Percentiles rank a stretch among this genome's conserved stretches.
phyloP scores from a whole-genome alignment of 2,329 filamentous ascomycete genomes.

The Aureobasidium leucospermi region DNA sequence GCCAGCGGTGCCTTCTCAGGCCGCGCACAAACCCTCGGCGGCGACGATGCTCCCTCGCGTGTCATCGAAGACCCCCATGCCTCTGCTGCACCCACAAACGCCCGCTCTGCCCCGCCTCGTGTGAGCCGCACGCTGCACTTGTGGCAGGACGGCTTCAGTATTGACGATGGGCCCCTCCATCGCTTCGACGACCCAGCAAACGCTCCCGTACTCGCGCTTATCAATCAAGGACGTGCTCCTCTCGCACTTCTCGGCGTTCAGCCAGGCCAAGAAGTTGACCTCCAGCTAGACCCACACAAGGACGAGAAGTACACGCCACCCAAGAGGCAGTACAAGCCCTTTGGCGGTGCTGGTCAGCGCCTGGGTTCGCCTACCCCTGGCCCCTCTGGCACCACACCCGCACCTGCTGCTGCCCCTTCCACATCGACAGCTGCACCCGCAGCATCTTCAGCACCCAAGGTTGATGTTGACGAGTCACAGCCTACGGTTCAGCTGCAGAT shows the following conservation, averaged over 20 bases:
- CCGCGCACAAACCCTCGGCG: slow-evolving; percentile 67
- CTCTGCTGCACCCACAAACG: slow-evolving; percentile 31
- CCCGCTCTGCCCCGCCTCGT: slow-evolving; percentile 27
- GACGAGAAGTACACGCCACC: slow-evolving; percentile 65
- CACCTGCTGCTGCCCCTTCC: slow-evolving; percentile 24
- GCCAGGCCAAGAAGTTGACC: slow-evolving; percentile 67
- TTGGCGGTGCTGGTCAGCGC: slow-evolving; percentile 62
- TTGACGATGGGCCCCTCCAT: slow-evolving; percentile 71
- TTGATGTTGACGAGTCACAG: slow-evolving; percentile 56
- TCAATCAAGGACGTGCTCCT: slow-evolving; percentile 68
- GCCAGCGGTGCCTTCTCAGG: slow-evolving; percentile 51
- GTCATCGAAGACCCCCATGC: slow-evolving; percentile 55
- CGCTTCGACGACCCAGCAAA: slow-evolving; percentile 75
- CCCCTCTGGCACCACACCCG: slow-evolving; percentile 29
- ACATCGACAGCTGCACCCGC: slow-evolving; percentile 24
- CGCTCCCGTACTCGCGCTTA: slow-evolving; percentile 64
- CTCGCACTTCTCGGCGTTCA: slow-evolving; percentile 71
- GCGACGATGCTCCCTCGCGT: slow-evolving; percentile 66
- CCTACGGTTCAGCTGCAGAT: slow-evolving; percentile 67
- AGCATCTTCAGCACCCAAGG: slow-evolving; percentile 32
- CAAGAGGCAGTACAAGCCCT: slow-evolving; percentile 70
- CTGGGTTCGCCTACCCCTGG: slow-evolving; percentile 72
- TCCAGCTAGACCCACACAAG: slow-evolving; percentile 67
- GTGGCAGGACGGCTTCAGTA: slow-evolving; percentile 78
- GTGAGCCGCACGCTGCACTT: slow-evolving; percentile 67